These are phyloP conservation scores for Chloropicon primus DNA, from an alignment of 139 green algal species.

Conservation along the genomic window DNA sequence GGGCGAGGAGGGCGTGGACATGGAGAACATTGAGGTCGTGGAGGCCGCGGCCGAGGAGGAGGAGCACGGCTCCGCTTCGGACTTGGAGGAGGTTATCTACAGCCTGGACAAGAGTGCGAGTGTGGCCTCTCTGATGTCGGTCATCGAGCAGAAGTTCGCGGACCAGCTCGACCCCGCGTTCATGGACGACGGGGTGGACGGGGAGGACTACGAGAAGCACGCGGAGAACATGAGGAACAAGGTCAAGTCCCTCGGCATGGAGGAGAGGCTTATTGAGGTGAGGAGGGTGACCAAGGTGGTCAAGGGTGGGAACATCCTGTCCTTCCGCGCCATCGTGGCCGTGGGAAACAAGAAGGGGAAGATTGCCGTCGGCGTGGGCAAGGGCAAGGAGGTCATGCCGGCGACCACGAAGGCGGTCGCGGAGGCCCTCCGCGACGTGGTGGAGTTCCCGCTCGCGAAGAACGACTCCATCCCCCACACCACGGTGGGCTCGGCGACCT, in stretches of 20 bases:
- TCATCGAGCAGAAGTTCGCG: not conserved
- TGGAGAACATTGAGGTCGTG: not conserved
- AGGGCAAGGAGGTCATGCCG: constrained; percentile 65
- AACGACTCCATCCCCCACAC: constrained; percentile 64
- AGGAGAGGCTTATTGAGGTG: constrained; percentile 49
- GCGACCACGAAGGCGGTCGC: constrained; percentile 43
- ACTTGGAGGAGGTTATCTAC: not conserved
- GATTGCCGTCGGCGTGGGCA: constrained; percentile 75
- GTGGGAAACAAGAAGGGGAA: constrained; percentile 55
- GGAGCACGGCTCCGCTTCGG: not conserved
- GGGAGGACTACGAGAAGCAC: not conserved
- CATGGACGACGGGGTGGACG: not conserved
- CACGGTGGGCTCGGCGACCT: constrained; percentile 60
- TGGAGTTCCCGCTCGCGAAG: constrained; percentile 46
- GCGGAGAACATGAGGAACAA: not conserved
- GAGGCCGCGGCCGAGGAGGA: not conserved
- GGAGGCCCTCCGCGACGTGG: constrained; percentile 53
- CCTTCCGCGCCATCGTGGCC: constrained; percentile 68
- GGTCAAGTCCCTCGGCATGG: constrained; percentile 2
- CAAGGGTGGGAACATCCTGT: constrained; percentile 83
- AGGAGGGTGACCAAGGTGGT: constrained; percentile 86
- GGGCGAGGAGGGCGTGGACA: not conserved
- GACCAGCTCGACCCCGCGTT: not conserved
- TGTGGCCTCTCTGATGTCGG: not conserved
- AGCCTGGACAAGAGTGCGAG: not conserved